phyloP scores from a whole-genome alignment of 768 basidiomycete species.

The Boletus vinaceobasis region DNA sequence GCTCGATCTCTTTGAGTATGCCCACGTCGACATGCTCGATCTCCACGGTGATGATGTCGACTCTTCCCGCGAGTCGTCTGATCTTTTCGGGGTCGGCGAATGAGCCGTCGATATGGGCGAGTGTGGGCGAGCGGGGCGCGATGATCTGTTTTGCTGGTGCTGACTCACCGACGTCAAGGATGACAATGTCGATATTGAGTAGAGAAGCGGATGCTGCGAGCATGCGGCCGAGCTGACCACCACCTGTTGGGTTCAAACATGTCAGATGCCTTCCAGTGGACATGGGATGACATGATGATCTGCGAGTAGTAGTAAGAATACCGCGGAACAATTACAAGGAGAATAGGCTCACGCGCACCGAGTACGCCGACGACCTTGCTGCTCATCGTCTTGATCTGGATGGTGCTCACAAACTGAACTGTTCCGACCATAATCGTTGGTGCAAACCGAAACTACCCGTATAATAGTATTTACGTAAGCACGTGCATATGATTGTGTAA shows the following conservation, averaged over 20 bases:
- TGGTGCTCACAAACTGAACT: neutral
- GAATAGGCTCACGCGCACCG: slow-evolving; percentile 26
- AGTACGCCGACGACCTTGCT: slow-evolving; percentile 28
- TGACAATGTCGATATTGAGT: slow-evolving; percentile 76
- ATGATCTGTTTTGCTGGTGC: slow-evolving; percentile 90
- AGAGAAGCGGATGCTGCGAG: slow-evolving; percentile 85
- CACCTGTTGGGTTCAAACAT: slow-evolving; percentile 50
- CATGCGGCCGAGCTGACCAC: slow-evolving; percentile 98
- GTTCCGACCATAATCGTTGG: neutral
- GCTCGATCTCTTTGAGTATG: slow-evolving; percentile 52
- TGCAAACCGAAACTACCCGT: neutral
- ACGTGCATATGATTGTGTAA: neutral
- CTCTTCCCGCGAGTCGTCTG: slow-evolving; percentile 69
- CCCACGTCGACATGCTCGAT: slow-evolving; percentile 92
- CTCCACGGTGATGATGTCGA: slow-evolving; percentile 89
- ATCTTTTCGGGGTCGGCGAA: slow-evolving; percentile 82
- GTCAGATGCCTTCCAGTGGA: slow-evolving; percentile 1
- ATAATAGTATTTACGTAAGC: neutral
- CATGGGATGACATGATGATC: slow-evolving; percentile 4
- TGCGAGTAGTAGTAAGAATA: slow-evolving; percentile 9
- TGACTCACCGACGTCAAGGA: slow-evolving; percentile 79
- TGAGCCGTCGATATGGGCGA: slow-evolving; percentile 80
- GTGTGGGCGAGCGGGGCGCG: slow-evolving; percentile 45
- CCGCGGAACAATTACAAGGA: neutral
- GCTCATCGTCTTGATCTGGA: slow-evolving; percentile 18